Conservation (phyloP, 2,329 filamentous ascomycete species). For the Stachybotrys chartarum region DNA sequence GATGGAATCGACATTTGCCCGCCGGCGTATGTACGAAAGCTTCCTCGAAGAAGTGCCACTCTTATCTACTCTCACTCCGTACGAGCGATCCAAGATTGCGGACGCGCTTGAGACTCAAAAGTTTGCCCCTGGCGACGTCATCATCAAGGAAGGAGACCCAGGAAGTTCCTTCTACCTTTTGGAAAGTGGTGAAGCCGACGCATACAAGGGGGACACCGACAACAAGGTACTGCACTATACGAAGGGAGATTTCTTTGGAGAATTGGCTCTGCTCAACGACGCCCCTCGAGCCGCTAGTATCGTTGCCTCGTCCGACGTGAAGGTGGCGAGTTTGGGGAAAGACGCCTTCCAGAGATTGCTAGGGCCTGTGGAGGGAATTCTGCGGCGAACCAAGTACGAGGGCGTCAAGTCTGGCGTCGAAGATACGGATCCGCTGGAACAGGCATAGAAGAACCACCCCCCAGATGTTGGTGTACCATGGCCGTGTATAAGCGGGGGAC, state of each 20-base stretch:
- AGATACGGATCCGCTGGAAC: conserved; percentile 59
- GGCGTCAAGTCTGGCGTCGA: conserved; percentile 55
- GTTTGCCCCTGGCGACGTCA: conserved; percentile 68
- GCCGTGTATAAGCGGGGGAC: background rate
- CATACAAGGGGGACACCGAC: conserved; percentile 68
- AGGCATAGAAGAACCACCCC: conserved; percentile 11
- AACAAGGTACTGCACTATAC: conserved; percentile 71
- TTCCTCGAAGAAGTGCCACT: conserved; percentile 93
- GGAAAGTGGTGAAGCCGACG: conserved; percentile 80
- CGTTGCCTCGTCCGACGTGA: conserved; percentile 76
- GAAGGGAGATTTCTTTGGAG: conserved; percentile 96
- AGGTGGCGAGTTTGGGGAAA: conserved; percentile 87
- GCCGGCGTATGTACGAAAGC: conserved; percentile 92
- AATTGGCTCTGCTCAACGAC: conserved; percentile 88
- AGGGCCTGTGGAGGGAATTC: conserved; percentile 88
- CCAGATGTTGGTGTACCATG: background rate
- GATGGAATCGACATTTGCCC: conserved; percentile 96
- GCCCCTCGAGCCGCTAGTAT: conserved; percentile 88
- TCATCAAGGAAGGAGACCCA: conserved; percentile 87
- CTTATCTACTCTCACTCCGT: conserved; percentile 73
- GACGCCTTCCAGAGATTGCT: conserved; percentile 90
- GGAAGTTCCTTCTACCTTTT: conserved; percentile 89
- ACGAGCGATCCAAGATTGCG: conserved; percentile 95
- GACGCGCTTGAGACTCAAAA: conserved; percentile 92
- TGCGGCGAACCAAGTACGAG: conserved; percentile 69